Evolutionary conservation across 2,329 filamentous ascomycete species (phyloP).

Genomic region (Scedosporium boydii): DNA sequence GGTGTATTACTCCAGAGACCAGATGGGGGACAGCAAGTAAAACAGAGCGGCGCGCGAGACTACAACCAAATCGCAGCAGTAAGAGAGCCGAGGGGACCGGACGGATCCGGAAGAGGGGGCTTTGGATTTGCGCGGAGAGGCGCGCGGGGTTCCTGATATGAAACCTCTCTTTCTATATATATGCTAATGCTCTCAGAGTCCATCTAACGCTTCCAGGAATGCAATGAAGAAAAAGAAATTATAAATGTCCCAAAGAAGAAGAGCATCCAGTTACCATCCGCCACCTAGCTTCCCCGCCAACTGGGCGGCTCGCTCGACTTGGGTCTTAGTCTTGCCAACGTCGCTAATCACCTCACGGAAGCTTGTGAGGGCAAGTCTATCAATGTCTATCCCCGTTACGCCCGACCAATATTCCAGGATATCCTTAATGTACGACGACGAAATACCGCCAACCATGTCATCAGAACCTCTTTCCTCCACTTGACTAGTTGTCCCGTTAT

Average conservation of each 20-base stretch:
- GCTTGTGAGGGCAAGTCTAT: slow-evolving; percentile 71
- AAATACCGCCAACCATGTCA: slow-evolving; percentile 54
- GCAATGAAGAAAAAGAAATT: slow-evolving; percentile 3
- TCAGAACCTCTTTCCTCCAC: slow-evolving; percentile 17
- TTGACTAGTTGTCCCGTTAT: background rate
- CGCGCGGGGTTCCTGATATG: slow-evolving; percentile 32
- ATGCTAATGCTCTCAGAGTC: slow-evolving; percentile 1
- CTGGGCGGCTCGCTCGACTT: slow-evolving; percentile 76
- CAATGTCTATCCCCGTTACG: slow-evolving; percentile 59
- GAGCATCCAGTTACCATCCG: slow-evolving; percentile 58
- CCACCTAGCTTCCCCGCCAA: slow-evolving; percentile 86
- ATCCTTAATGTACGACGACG: slow-evolving; percentile 54
- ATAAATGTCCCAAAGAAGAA: slow-evolving; percentile 9
- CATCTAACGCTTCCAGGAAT: background rate
- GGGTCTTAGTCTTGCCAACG: slow-evolving; percentile 68
- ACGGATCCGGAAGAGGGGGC: slow-evolving; percentile 64
- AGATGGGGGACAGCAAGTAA: slow-evolving; percentile 24
- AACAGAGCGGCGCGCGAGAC: slow-evolving; percentile 39
- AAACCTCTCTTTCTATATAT: slow-evolving; percentile 6
- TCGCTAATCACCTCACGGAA: slow-evolving; percentile 92
- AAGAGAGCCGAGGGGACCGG: slow-evolving; percentile 68
- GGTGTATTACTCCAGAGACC: slow-evolving; percentile 32
- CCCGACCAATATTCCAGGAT: slow-evolving; percentile 68
- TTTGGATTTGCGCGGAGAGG: slow-evolving; percentile 63
- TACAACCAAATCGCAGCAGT: slow-evolving; percentile 61